A percentile compares a stretch with the other conserved stretches of the same genome.
phyloP scores from a whole-genome alignment of 768 basidiomycete genomes.

The Phanerochaete sordida region DNA sequence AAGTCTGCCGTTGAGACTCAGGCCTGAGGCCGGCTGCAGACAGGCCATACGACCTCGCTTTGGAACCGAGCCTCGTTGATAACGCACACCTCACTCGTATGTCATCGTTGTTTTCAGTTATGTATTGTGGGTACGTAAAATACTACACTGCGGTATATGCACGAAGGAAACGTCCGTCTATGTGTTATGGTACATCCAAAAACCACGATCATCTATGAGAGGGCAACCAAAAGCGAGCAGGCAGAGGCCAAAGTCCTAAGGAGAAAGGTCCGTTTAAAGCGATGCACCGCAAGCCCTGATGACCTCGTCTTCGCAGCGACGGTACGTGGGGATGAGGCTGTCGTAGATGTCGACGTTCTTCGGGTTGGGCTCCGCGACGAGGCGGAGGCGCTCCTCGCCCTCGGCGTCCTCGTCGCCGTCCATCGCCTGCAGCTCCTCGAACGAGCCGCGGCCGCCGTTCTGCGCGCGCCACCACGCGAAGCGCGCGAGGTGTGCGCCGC shows the following conservation, averaged over 20 bases:
- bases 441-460: slow-evolving; percentile 42
- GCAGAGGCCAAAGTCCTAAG: not conserved
- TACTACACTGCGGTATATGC: not conserved
- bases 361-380: slow-evolving; percentile 56
- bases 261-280: not conserved
- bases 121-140: not conserved
- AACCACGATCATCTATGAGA: not conserved
- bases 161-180: not conserved
- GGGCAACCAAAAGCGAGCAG: not conserved
- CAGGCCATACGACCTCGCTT: too few relatives aligned
- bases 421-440: slow-evolving; percentile 60
- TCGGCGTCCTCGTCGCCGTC: slow-evolving; percentile 47
- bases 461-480: slow-evolving; percentile 64
- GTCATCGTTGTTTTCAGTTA: not conserved
- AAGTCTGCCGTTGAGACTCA: too few relatives aligned
- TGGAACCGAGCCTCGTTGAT: too few relatives aligned
- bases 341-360: slow-evolving; percentile 50
- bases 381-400: slow-evolving; percentile 44
- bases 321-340: slow-evolving; percentile 48
- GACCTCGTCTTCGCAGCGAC: slow-evolving; percentile 52
- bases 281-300: slow-evolving; percentile 23
- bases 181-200: not conserved
- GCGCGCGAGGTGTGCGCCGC: slow-evolving; percentile 68
- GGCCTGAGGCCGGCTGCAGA: too few relatives aligned
- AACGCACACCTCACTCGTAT: too few relatives aligned